These are phyloP conservation scores for Rhynchospora breviuscula DNA, from an alignment of 176 grass and related monocot species.

Conservation along the genomic window DNA sequence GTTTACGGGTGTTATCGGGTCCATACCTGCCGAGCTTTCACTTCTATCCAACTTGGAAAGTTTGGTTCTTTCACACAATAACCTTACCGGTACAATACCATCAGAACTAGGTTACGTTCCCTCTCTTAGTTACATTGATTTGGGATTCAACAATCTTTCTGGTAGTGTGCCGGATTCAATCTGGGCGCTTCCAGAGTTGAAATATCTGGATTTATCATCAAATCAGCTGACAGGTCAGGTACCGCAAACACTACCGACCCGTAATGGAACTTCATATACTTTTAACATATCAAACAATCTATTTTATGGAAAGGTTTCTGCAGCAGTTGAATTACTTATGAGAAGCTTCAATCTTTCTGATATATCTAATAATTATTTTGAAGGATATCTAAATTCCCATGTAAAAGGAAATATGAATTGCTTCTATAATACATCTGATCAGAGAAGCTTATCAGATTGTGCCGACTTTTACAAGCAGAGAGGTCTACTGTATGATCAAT, in stretches of 20 bases:
- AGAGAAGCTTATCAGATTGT: constrained; percentile 48
- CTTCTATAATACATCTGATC: constrained; percentile 33
- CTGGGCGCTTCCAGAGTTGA: constrained; percentile 8
- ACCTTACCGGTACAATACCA: constrained; percentile 48
- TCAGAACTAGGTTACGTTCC: constrained; percentile 33
- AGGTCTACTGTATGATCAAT: constrained; percentile 19
- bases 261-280: neutral
- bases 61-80: constrained; percentile 48
- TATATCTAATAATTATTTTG: constrained; percentile 70
- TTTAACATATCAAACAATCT: constrained; percentile 71
- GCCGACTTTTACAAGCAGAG: constrained; percentile 55
- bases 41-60: constrained; percentile 41
- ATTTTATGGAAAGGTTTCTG: constrained; percentile 49
- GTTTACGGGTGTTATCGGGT: constrained; percentile 32
- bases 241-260: neutral
- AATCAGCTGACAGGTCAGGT: constrained; percentile 66
- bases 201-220: constrained; percentile 49
- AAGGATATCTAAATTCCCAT: neutral
- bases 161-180: constrained; percentile 22
- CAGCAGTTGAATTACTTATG: constrained; percentile 15
- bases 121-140: constrained; percentile 32
- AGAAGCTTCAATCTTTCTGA: constrained; percentile 54
- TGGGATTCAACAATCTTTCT: constrained; percentile 31
- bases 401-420: constrained; percentile 52
- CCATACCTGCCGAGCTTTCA: constrained; percentile 52